phyloP scores from a whole-genome alignment of 768 basidiomycete species.

The Asterophora parasitica region DNA sequence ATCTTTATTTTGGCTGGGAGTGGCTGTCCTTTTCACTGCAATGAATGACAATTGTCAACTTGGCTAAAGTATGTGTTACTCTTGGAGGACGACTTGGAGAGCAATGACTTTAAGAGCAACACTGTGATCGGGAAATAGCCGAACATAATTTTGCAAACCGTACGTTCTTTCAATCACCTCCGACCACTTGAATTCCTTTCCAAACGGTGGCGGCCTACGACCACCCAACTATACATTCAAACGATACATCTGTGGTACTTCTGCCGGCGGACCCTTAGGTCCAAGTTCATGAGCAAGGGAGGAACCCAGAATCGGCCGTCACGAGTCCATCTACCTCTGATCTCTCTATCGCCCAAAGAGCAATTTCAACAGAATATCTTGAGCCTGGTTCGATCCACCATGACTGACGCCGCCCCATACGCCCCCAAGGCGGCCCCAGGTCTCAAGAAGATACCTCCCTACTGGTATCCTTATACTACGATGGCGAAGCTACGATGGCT shows the following conservation, averaged over 20 bases:
- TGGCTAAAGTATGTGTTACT: too few relatives aligned
- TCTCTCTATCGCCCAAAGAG: slow-evolving; percentile 43
- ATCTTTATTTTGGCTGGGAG: too few relatives aligned
- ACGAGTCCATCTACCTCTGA: slow-evolving; percentile 36
- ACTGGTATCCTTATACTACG: slow-evolving; percentile 92
- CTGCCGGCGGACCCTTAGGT: slow-evolving; percentile 11
- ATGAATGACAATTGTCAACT: too few relatives aligned
- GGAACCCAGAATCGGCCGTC: slow-evolving; percentile 17
- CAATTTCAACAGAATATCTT: slow-evolving; percentile 56
- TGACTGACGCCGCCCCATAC: slow-evolving; percentile 35
- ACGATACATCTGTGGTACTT: slow-evolving; percentile 6
- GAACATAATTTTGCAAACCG: not conserved
- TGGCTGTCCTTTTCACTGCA: too few relatives aligned
- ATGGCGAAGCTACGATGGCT: slow-evolving; percentile 93
- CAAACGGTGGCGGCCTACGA: not conserved
- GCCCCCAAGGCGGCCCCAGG: slow-evolving; percentile 33
- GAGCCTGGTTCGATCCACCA: slow-evolving; percentile 47
- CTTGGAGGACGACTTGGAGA: too few relatives aligned
- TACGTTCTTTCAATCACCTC: too few relatives aligned
- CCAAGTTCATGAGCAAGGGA: slow-evolving; percentile 14
- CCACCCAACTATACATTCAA: not conserved
- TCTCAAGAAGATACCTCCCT: slow-evolving; percentile 78
- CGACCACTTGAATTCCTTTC: too few relatives aligned
- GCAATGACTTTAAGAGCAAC: too few relatives aligned
- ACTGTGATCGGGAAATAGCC: not conserved